phyloP scores from a whole-genome alignment of 2,329 filamentous ascomycete genomes.

The Xylaria arbuscula region DNA sequence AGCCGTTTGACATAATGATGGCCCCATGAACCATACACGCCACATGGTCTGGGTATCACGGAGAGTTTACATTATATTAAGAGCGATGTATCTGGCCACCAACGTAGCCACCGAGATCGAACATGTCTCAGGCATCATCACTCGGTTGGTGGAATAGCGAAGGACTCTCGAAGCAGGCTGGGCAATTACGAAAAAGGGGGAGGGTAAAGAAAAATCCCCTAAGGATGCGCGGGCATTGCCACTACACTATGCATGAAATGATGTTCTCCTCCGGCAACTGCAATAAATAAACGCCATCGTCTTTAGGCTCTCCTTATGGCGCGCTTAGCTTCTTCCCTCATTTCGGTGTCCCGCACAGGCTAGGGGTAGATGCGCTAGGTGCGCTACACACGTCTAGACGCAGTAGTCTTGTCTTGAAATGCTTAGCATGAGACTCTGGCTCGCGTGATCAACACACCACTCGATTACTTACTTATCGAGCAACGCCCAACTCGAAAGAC shows the following conservation, averaged over 20 bases:
- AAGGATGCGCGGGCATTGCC: too few relatives aligned
- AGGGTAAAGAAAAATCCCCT: background rate
- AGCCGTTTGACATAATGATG: background rate
- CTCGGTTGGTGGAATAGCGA: background rate
- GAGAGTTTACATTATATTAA: background rate
- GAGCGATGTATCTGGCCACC: background rate
- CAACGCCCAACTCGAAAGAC: background rate
- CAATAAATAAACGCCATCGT: background rate
- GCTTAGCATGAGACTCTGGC: background rate
- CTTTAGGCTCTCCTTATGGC: constrained; percentile 7
- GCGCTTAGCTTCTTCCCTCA: background rate
- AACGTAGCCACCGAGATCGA: background rate
- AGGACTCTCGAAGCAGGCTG: background rate
- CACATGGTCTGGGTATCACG: constrained; percentile 6
- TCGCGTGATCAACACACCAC: constrained; percentile 11
- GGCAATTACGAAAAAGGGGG: background rate
- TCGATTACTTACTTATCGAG: background rate
- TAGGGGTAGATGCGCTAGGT: background rate
- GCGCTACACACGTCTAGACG: constrained; percentile 7
- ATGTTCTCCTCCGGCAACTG: too few relatives aligned
- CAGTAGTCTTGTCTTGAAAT: background rate
- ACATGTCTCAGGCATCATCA: background rate
- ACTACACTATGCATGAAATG: background rate
- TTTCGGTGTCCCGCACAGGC: background rate
- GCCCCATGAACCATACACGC: background rate